These are phyloP conservation scores for Russula abietina DNA, from an alignment of 768 basidiomycete species.

Conservation along the genomic window DNA sequence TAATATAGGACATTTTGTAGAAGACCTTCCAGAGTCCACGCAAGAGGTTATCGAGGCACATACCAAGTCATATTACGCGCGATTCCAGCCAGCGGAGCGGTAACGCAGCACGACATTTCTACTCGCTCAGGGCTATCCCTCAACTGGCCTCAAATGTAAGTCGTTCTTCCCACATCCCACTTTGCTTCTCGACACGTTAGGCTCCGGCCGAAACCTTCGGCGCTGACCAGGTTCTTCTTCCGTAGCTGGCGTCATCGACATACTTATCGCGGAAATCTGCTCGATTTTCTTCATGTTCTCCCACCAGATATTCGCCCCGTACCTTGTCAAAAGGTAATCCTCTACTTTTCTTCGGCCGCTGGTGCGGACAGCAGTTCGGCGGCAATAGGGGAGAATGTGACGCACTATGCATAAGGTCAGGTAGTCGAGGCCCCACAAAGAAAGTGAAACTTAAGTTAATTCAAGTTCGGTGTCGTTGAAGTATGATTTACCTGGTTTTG, in stretches of 20 bases:
- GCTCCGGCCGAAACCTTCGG: background rate
- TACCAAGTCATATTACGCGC: slow-evolving; percentile 80
- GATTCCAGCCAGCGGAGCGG: slow-evolving; percentile 56
- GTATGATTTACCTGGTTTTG: too few relatives aligned
- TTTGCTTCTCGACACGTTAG: background rate
- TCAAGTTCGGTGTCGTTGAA: background rate
- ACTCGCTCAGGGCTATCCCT: background rate
- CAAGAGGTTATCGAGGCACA: slow-evolving; percentile 85
- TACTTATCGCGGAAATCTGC: background rate
- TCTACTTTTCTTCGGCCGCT: background rate
- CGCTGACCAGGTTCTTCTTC: background rate
- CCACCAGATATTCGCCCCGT: background rate
- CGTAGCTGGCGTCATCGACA: slow-evolving; percentile 1
- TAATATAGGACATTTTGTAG: slow-evolving; percentile 62
- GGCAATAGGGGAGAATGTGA: background rate
- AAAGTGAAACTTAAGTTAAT: background rate
- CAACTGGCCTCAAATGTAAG: background rate
- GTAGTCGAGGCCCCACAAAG: background rate
- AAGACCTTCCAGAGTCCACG: slow-evolving; percentile 88
- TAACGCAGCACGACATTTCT: background rate
- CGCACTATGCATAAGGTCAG: background rate
- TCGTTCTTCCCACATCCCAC: background rate
- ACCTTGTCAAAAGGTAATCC: background rate
- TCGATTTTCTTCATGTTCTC: background rate
- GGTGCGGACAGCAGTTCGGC: background rate